Base-by-base conservation (phyloP, 1,284 basidiomycete species). In the Cystobasidium slooffiae region DNA sequence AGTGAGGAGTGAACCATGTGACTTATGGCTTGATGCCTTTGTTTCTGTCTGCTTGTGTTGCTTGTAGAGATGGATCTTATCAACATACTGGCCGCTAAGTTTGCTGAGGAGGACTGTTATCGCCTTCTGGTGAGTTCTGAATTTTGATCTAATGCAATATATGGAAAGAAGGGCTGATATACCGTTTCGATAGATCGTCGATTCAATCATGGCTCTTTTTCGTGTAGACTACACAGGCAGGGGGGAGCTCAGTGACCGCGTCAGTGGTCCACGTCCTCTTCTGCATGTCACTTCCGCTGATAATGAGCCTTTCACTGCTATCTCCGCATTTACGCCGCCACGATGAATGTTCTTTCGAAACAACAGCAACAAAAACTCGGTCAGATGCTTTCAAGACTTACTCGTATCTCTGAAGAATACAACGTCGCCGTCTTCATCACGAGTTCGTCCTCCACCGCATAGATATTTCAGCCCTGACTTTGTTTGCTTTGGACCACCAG, bases 161-260 rank as follows among this genome's bases (percentile, higher is more conserved):
- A n/a, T n/a, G n/a, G n/a, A n/a, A n/a, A n/a, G n/a, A n/a, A n/a
- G n/a, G n/a, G n/a, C n/a, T n/a, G n/a, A n/a, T n/a, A n/a, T n/a
- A n/a, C n/a, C n/a, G n/a, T n/a, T n/a, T n/a, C n/a, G n/a, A n/a
- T n/a, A 93, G 91, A 92, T 97, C 76, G 88, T 93, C 39, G 92
- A 97, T 81, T 94, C 91, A 77, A 94, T 97, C 78, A 95, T 97
- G 91, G 94, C 94, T 41, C 86, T 96, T 9, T 97, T 97, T 83
- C 88, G 94, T 12, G 92, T 93, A 20, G 94, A 97, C 82, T 97
- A 86, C 81, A 92, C 91, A 6, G 94, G 94, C 10, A 85, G 94
- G 83, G 94, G 94, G 41, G 94, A 97, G 82, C 84, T 97, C 31
- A 93, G 92, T 74, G 94, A 96, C 84, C 86, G 94, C 61, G 94